Percentiles rank a stretch among this genome's conserved stretches.
phyloP scores from a whole-genome alignment of 768 basidiomycete genomes.

The Russula vinacea region DNA sequence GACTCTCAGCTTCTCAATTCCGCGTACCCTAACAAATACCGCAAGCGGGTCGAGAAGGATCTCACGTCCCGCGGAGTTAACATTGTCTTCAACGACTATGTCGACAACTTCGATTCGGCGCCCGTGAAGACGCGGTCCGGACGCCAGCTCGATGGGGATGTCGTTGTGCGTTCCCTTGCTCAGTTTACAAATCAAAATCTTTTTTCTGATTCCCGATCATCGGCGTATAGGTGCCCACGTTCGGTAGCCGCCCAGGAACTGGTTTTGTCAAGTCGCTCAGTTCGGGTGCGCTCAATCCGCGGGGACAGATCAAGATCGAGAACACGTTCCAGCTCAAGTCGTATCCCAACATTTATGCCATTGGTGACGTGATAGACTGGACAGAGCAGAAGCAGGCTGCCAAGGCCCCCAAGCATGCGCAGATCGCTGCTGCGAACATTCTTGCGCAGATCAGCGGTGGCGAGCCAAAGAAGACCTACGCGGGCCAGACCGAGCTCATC shows the following conservation, averaged over 20 bases:
- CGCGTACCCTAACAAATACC: constrained; percentile 53
- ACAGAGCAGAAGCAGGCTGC: constrained; percentile 58
- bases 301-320: constrained; percentile 49
- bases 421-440: constrained; percentile 50
- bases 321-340: constrained; percentile 55
- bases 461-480: constrained; percentile 42
- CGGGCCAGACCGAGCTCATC: constrained; percentile 52
- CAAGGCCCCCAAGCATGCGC: constrained; percentile 46
- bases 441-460: constrained; percentile 43
- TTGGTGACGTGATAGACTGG: constrained; percentile 63
- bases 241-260: constrained; percentile 48
- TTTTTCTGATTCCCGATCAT: neutral
- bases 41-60: constrained; percentile 45
- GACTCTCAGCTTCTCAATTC: constrained; percentile 52
- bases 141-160: constrained; percentile 49
- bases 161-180: constrained; percentile 47
- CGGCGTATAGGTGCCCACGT: constrained; percentile 33
- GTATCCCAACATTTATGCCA: constrained; percentile 57
- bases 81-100: constrained; percentile 49
- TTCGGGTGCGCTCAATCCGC: constrained; percentile 36
- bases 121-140: constrained; percentile 52
- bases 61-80: constrained; percentile 47
- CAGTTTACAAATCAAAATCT: neutral
- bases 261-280: constrained; percentile 50
- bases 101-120: constrained; percentile 40